A percentile compares a stretch with the other conserved stretches of the same genome.
Evolutionary conservation across 208 protist species (phyloP).

Genomic region (Crithidia sp.): DNA sequence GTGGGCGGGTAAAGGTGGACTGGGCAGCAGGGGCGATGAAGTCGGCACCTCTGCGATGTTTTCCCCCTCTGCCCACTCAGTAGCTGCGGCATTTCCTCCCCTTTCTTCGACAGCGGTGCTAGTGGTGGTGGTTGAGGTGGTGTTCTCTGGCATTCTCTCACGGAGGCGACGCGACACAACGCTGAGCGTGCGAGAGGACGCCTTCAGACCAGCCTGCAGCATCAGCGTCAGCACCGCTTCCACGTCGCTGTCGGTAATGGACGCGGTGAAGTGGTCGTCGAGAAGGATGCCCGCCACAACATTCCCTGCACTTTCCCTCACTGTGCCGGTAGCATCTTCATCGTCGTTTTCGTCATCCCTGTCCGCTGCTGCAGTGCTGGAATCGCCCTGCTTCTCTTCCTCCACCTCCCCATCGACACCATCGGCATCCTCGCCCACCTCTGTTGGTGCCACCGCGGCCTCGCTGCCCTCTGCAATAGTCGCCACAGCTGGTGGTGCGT

Average conservation of each 20-base stretch:
- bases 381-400: neutral
- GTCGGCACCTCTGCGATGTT: neutral
- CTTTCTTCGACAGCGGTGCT: too few relatives aligned
- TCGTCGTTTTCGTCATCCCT: conserved; percentile 2
- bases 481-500: too few relatives aligned
- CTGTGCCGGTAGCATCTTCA: conserved; percentile 1
- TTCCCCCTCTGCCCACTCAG: too few relatives aligned
- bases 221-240: conserved; percentile 38
- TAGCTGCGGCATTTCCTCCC: too few relatives aligned
- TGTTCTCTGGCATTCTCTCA: neutral
- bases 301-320: neutral
- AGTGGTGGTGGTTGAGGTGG: neutral
- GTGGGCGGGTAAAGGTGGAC: conserved; percentile 41
- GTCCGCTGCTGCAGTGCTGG: neutral
- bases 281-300: neutral
- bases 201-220: conserved; percentile 30
- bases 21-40: neutral
- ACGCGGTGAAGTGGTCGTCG: conserved; percentile 12
- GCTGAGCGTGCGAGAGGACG: conserved; percentile 8
- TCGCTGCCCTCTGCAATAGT: neutral
- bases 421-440: neutral
- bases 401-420: neutral
- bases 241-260: conserved; percentile 31
- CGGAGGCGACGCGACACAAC: conserved; percentile 8
- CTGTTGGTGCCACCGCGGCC: neutral